These are phyloP conservation scores for Volvariella surrecta DNA, from an alignment of 1,284 basidiomycete species.

Conservation along the genomic window DNA sequence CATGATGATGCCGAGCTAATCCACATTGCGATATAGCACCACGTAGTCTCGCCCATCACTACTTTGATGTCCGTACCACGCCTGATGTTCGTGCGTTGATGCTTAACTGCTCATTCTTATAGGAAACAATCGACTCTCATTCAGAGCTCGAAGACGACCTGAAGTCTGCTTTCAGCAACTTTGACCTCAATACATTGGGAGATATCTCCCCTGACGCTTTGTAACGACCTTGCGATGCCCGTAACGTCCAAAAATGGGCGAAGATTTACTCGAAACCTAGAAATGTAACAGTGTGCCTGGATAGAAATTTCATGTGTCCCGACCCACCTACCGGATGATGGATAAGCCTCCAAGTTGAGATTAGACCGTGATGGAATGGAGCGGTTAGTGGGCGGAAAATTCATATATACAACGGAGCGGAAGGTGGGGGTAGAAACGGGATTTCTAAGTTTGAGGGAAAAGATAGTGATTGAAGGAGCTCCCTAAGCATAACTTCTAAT, in stretches of 20 bases:
- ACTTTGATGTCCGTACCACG: slow-evolving; percentile 72
- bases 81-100: not conserved
- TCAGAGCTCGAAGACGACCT: slow-evolving; percentile 67
- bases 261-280: no score
- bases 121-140: slow-evolving; percentile 66
- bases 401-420: no score
- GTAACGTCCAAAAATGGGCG: no score
- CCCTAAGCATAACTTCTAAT: not conserved
- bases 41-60: slow-evolving; percentile 81
- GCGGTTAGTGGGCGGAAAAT: no score
- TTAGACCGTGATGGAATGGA: no score
- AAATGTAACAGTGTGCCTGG: no score
- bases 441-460: slow-evolving; percentile 2
- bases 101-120: slow-evolving; percentile 9
- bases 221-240: no score
- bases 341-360: no score
- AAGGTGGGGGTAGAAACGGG: slow-evolving; percentile 4
- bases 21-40: slow-evolving; percentile 53
- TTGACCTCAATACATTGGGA: slow-evolving; percentile 56
- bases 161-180: slow-evolving; percentile 51
- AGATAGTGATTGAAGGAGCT: slow-evolving; percentile 3
- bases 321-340: no score
- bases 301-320: no score
- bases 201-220: slow-evolving; percentile 76
- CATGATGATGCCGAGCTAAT: not conserved